Base-by-base conservation (phyloP, 129 eudicot genomes). In the Gnaphalium uliginosum region DNA sequence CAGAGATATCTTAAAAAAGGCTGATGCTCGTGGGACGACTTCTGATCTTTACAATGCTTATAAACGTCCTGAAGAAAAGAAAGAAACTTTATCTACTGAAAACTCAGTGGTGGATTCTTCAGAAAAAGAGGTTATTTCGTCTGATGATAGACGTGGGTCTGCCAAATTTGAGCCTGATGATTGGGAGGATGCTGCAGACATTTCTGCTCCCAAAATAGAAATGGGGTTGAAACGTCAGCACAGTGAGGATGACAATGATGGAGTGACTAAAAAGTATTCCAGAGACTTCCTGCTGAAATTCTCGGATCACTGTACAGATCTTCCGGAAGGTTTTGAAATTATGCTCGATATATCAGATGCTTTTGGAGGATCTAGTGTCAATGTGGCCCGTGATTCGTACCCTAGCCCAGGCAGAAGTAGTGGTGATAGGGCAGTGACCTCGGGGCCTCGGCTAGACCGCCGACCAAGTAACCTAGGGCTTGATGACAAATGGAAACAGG, bases 111-210 rank as follows among this genome's bases (percentile, higher is more conserved):
- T 83, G 67, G 76, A 68, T 73, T 61, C 39, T 35, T 63, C 81
- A 17, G 80, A 69, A 27, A 85, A 85, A 53, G 87, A 78, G 2
- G 35, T 62, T 57, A 35, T 13, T 51, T n/a, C 84, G 51, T 87
- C 83, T 32, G 66, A 73, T 30, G 76, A 82, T 17, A 78, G 79
- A 65, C 57, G 63, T 78, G 85, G 79, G 68, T 78, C 68, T 21
- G 21, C 56, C 65, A 94, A 89, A 71, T 50, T 79, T 51, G 99
- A 94, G 85, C 96, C 86, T 2, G 99, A 94, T 82, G 96, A 94
- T 71, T 94, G 99, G 99, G 99, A 94, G 75, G 99, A 94, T 74
- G 97, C 89, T 67, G 96, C 90, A 48, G 97, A 91, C 48, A 78
- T 89, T 56, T 90, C 98, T 27, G 66, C 85, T 39, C 92, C 97